Conservation (phyloP, 2,329 filamentous ascomycete genomes). For the Pleoardoris graminearum region DNA sequence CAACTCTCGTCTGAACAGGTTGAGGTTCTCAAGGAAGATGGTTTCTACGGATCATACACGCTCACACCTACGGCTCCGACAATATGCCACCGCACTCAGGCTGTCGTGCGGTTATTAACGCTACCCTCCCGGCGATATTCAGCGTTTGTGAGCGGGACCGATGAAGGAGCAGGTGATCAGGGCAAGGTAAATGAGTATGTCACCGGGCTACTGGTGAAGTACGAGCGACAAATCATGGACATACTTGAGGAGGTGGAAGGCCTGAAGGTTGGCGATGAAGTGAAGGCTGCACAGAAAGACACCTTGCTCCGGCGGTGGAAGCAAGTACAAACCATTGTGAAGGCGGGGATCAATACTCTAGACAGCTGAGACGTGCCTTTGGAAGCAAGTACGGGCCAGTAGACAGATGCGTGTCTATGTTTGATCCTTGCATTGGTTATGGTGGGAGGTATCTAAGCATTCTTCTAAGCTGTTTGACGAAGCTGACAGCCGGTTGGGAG, state of each 20-base stretch:
- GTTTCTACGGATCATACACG: constrained; percentile 46
- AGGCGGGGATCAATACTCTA: constrained; percentile 7
- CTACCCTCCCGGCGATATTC: constrained; percentile 35
- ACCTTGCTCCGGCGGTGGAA: constrained; percentile 40
- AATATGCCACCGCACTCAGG: constrained; percentile 52
- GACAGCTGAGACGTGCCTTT: background rate
- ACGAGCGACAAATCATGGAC: constrained; percentile 33
- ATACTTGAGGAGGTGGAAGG: constrained; percentile 31
- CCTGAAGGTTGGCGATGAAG: constrained; percentile 14
- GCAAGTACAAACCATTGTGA: constrained; percentile 41
- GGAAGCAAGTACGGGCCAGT: no score
- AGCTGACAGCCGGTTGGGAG: no score
- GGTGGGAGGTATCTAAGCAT: no score
- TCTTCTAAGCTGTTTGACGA: no score
- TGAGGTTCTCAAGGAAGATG: constrained; percentile 47
- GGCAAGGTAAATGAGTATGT: constrained; percentile 45
- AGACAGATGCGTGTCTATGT: no score
- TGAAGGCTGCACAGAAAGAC: constrained; percentile 25
- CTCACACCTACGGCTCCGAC: constrained; percentile 28
- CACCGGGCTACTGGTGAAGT: constrained; percentile 33
- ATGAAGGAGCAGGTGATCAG: constrained; percentile 42
- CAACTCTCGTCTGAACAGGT: constrained; percentile 37
- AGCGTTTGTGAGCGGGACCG: constrained; percentile 35
- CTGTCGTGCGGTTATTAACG: constrained; percentile 45
- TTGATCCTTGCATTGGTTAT: no score